Evolutionary conservation across 1,284 basidiomycete genomes (phyloP), one percentile per base, ranked within the genome.

Genomic region (Ganoderma lingzhi): DNA sequence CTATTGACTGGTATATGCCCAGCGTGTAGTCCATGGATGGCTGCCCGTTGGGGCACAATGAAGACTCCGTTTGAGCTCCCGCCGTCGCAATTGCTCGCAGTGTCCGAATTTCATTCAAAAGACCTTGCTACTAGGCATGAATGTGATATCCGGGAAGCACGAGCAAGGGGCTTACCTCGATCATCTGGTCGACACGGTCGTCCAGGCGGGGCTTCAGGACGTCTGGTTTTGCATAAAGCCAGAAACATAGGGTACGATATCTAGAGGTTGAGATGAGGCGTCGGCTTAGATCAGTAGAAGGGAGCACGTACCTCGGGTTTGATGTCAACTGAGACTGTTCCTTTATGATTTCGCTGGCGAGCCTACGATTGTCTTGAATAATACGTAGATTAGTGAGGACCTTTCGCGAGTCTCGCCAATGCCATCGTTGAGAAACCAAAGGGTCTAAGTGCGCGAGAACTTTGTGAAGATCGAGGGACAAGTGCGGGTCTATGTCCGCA

Each of bases 1-100:
- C 97, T 64, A 99, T 99, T 0, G 96, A 90, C 80, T 99, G 98
- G 79, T 95, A 98, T 67, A 99, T 95, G 0, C 97, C 97, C 0
- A 89, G 80, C 0, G 92, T 94, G 75, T 90, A 93, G 77, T 95
- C 87, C 28, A 80, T 78, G 15, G 80, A 66, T 35, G 39, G 53
- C 2, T 65, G 65, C 19, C 37, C 51, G 6, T 48, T 37, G 30
- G 51, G 12, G 12, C 67, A 44, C 15, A 58, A 32, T n/a, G 55
- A 41, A 39, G 14, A 66, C 28, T 45, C 19, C 55, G 51, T 53
- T 2, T 42, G 35, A 14, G 53, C 39, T 42, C 67, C 66, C 9
- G 69, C 72, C 23, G 74, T 63, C 19, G 83, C 82, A 37, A 86
- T 81, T 58, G 78, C 71, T 63, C 82, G 83, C 53, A 93, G 76